Evolutionary conservation across 169 alveolate species (phyloP), one percentile per base, ranked within the genome.

Genomic region (Plasmodium ovale): DNA sequence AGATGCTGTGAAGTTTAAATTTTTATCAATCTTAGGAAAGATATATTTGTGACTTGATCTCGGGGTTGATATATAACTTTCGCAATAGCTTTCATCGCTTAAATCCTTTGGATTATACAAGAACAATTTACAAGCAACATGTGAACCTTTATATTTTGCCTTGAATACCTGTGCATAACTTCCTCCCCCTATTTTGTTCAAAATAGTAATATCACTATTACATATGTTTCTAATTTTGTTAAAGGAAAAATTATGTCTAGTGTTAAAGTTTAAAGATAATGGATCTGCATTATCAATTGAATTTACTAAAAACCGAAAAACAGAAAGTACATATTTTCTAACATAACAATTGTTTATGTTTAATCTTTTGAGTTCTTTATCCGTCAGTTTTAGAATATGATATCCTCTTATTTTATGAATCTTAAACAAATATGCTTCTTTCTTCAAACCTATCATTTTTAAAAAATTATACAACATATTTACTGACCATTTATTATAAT

Each of bases 211-310:
- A 58, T 92, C 72, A 39, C 33, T 47, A 85, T 73, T 42, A 85
- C 64, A 59, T 7, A 74, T 51, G n/a, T 73, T 60, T 44, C 6
- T 27, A 29, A 71, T 77, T 39, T 82, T 56, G 44, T 82, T 65
- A 82, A 82, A 82, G 3, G 90, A 65, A 23, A 82, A 82, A 49
- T 64, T 67, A 6, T 68, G 27, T 5, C 49, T 58, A 1, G 62
- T 33, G 21, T 92, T 92, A 60, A 60, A 88, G 67, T 51, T 74
- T 21, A 92, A 44, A 19, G 88, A 65, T 29, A 84, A 72, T 4
- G 90, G 90, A 87, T 92, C 94, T 37, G 92, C 90, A 39, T 64
- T 74, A 68, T 92, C 94, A 25, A 92, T 27, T 12, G 87, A 92
- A 68, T 73, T 87, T 27, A 89, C 89, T 35, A 92, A 87, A 44